These are phyloP conservation scores for Ramularia endophylla DNA, from an alignment of 2,329 filamentous ascomycete species.

Conservation along the genomic window DNA sequence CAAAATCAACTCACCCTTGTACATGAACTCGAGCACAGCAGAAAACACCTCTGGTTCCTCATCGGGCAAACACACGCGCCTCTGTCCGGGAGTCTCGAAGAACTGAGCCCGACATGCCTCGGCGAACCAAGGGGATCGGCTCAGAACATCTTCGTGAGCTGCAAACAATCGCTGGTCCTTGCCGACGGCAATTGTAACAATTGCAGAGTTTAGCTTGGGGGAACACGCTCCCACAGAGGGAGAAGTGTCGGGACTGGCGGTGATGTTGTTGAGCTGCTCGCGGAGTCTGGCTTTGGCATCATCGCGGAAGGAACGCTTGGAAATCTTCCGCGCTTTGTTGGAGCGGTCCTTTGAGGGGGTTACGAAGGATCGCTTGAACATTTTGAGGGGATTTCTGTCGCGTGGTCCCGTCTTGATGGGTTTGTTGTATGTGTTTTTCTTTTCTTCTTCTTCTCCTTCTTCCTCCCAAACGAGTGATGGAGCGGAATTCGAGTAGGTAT, in stretches of 20 bases:
- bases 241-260: constrained; percentile 38
- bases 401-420: no score
- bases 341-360: constrained; percentile 69
- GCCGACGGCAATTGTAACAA: constrained; percentile 81
- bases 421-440: constrained; percentile 4
- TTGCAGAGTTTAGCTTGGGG: constrained; percentile 58
- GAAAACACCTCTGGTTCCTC: constrained; percentile 90
- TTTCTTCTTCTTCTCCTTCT: constrained; percentile 9
- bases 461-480: constrained; percentile 41
- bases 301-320: constrained; percentile 71
- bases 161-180: constrained; percentile 84
- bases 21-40: constrained; percentile 90
- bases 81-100: constrained; percentile 58
- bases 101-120: constrained; percentile 58
- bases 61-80: constrained; percentile 71
- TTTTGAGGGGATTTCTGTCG: no score
- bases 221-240: constrained; percentile 33
- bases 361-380: constrained; percentile 92
- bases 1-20: constrained; percentile 98
- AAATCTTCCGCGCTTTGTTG: constrained; percentile 76
- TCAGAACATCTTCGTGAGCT: constrained; percentile 87
- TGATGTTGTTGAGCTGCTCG: constrained; percentile 62
- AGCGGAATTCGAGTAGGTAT: no score
- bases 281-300: constrained; percentile 80
- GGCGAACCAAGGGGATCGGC: constrained; percentile 74